A percentile compares a stretch with the other conserved stretches of the same genome.
Evolutionary conservation across 2,329 filamentous ascomycete genomes (phyloP).

Genomic region (Aspergillus sp.): DNA sequence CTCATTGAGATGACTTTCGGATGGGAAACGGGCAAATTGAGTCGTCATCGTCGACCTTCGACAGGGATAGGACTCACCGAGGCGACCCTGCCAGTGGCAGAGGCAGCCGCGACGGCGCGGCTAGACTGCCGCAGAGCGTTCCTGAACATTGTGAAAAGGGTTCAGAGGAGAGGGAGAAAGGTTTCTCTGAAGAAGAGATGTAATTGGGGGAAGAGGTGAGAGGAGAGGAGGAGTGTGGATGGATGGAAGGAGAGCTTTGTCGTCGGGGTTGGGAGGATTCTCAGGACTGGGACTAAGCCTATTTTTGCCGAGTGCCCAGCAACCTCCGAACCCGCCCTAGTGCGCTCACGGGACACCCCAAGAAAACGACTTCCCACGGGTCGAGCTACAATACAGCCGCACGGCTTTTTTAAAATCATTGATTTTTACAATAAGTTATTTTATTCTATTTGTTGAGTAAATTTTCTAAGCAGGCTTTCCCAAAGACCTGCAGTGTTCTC

Average conservation of each 20-base stretch:
- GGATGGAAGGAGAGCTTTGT: constrained; percentile 44
- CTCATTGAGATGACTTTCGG: constrained; percentile 34
- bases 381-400: background rate
- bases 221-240: constrained; percentile 45
- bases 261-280: constrained; percentile 41
- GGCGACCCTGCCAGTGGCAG: constrained; percentile 86
- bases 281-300: constrained; percentile 41
- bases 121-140: constrained; percentile 96
- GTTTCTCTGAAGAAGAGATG: constrained; percentile 43
- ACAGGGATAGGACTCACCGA: constrained; percentile 74
- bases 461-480: background rate
- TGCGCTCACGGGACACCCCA: constrained; percentile 28
- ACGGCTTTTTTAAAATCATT: background rate
- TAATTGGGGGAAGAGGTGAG: constrained; percentile 41
- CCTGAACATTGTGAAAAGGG: constrained; percentile 78
- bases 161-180: constrained; percentile 45
- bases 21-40: constrained; percentile 32
- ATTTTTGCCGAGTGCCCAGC: constrained; percentile 36
- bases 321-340: constrained; percentile 42
- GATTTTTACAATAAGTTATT: background rate
- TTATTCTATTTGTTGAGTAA: background rate
- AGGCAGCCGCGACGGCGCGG: constrained; percentile 91
- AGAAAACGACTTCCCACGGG: constrained; percentile 4
- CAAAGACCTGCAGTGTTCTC: background rate
- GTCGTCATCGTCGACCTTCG: constrained; percentile 36